Percentiles rank a stretch among this genome's conserved stretches.
phyloP scores from a whole-genome alignment of 352 stramenopile species.

The Phytophthora tubulina region DNA sequence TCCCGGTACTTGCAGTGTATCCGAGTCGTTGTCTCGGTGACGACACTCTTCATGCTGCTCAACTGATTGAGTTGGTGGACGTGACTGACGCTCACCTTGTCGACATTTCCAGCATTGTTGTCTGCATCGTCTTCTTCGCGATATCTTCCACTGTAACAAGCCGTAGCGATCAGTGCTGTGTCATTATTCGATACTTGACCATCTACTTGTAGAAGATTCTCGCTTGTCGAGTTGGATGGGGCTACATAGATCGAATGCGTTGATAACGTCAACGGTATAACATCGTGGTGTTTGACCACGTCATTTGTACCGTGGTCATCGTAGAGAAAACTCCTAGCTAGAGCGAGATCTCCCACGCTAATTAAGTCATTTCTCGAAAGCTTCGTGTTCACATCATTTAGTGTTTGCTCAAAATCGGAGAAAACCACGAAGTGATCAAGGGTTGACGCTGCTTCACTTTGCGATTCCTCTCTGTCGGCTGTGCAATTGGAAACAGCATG shows the following conservation, averaged over 20 bases:
- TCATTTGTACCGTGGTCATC: neutral
- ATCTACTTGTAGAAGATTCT: neutral
- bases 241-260: neutral
- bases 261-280: conserved; percentile 21
- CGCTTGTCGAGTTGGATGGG: neutral
- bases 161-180: neutral
- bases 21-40: conserved; percentile 13
- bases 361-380: conserved; percentile 38
- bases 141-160: neutral
- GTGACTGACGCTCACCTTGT: neutral
- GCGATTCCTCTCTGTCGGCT: neutral
- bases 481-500: neutral
- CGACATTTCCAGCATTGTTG: neutral
- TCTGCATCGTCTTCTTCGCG: neutral
- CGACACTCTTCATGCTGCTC: conserved; percentile 14
- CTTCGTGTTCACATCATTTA: neutral
- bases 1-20: conserved; percentile 17
- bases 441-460: neutral
- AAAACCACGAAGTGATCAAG: conserved; percentile 28
- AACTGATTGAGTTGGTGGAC: neutral
- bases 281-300: neutral
- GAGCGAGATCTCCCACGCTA: conserved; percentile 28
- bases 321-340: conserved; percentile 26
- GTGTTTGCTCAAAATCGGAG: neutral
- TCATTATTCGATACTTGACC: neutral